phyloP scores from a whole-genome alignment of 2,329 filamentous ascomycete species.

The Graphium sp. region DNA sequence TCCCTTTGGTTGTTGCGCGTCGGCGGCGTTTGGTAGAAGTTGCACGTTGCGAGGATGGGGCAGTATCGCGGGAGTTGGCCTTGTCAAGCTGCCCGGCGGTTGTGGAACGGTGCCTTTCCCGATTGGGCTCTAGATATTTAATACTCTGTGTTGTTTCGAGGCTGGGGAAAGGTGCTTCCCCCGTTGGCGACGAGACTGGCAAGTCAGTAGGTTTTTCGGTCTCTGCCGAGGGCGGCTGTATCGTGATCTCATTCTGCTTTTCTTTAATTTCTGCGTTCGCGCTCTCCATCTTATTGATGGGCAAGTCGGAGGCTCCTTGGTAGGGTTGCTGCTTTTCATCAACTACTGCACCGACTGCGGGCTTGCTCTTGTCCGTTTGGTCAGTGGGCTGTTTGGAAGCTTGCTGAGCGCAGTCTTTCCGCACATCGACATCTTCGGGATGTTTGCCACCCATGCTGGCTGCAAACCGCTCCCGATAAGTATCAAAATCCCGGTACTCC shows the following conservation, averaged over 20 bases:
- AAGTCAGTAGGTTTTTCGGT: slow-evolving; percentile 9
- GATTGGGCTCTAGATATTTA: slow-evolving; percentile 15
- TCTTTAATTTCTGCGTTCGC: too few relatives aligned
- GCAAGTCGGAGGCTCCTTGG: slow-evolving; percentile 8
- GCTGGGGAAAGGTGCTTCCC: slow-evolving; percentile 27
- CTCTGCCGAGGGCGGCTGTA: not conserved
- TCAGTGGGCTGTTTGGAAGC: slow-evolving; percentile 9
- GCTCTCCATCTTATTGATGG: too few relatives aligned
- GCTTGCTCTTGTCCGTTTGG: slow-evolving; percentile 11
- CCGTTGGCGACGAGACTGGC: slow-evolving; percentile 22
- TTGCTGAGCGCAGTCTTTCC: slow-evolving; percentile 11
- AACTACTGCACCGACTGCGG: slow-evolving; percentile 14
- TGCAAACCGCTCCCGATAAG: slow-evolving; percentile 64
- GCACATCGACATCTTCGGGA: slow-evolving; percentile 12
- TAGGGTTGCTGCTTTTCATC: slow-evolving; percentile 24
- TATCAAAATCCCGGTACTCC: slow-evolving; percentile 71
- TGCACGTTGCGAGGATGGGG: slow-evolving; percentile 13
- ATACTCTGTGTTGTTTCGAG: slow-evolving; percentile 18
- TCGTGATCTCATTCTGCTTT: slow-evolving; percentile 2
- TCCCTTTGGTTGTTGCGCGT: slow-evolving; percentile 54
- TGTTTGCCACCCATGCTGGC: slow-evolving; percentile 44
- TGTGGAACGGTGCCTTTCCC: slow-evolving; percentile 28
- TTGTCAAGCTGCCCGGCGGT: slow-evolving; percentile 39
- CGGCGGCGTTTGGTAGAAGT: slow-evolving; percentile 42
- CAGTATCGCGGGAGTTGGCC: slow-evolving; percentile 19